Conservation (phyloP, 2,329 filamentous ascomycete genomes). For the Apiospora koreana region DNA sequence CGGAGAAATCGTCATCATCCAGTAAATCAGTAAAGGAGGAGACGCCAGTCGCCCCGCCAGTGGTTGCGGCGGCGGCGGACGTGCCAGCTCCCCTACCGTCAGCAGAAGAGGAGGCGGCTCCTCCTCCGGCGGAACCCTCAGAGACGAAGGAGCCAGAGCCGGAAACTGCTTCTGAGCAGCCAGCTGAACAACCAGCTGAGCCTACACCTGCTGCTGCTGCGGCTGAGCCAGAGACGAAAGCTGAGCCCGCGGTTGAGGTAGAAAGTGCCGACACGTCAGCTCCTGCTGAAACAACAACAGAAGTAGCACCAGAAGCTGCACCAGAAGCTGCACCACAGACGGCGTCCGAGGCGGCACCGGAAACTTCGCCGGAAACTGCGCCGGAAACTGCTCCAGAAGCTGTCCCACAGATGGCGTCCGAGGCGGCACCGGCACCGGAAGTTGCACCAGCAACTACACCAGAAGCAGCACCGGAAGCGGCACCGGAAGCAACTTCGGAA, state of each 20-base stretch:
- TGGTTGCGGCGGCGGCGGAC: background rate
- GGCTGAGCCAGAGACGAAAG: background rate
- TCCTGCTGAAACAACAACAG: background rate
- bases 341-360: background rate
- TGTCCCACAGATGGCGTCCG: too few species aligned
- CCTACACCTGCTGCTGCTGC: background rate
- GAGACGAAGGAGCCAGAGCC: background rate
- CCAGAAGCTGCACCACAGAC: background rate
- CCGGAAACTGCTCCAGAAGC: too few species aligned
- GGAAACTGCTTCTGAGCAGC: background rate
- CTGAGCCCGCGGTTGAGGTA: background rate
- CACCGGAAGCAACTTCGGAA: too few species aligned
- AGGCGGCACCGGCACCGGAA: too few species aligned
- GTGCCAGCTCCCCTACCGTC: background rate
- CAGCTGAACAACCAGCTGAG: background rate
- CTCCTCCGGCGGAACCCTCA: background rate
- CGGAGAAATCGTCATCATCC: background rate
- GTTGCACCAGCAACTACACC: too few species aligned
- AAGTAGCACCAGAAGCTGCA: background rate
- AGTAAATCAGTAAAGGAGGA: constrained; percentile 9
- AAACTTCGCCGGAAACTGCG: background rate
- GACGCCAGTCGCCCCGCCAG: background rate
- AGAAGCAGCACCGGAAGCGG: too few species aligned
- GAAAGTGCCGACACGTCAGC: background rate
- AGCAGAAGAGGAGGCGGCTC: background rate